Evolutionary conservation across 495 filamentous ascomycete species (phyloP), one percentile per base, ranked within the genome.

Genomic region (Pyrenula massariospora): DNA sequence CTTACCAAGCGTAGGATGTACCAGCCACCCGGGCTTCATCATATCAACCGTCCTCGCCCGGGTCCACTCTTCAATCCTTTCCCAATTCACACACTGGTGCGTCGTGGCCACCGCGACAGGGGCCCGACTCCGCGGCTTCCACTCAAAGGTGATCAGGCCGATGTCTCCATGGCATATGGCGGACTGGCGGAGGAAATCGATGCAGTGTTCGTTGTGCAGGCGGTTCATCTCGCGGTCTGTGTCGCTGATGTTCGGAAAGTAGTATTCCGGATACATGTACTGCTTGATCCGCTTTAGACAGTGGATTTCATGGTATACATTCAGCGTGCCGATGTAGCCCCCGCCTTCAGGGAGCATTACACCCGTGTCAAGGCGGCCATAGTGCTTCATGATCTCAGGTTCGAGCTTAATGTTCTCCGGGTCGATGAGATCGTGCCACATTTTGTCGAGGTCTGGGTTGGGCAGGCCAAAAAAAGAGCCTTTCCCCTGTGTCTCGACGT

Each of bases 51-150:
- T 12, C 20, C 23, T 22, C 53, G 11, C 53, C 19, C 24, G 15
- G 15, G 19, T 42, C 53, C 53, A 55, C 12, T 15, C 23, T 52
- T 56, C 42, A 10, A 62, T 23, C 10, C 3, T 25, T 11, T 49
- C 47, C 62, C 62, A 64, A 24, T 60, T 55, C 2, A 62, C 57
- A 53, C 62, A 64, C 3, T 2, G 50, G 54, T 64, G 62, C 2
- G 54, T 48, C 48, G 54, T 57, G 24, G 25, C 53, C 1, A 57
- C 57, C 22, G 57, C 61, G 22, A 60, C 54, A 36, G 60, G 25
- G 20, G 47, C 25, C 25, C 22, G 15, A 42, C 12, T 12, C 19
- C 10, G 19, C 23, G n/a, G 19, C 15, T 59, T 47, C 62, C 62
- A 64, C 5, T 20, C 54, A 53, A 64, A 64, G 0, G 56, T 57